Conservation (phyloP, 495 filamentous ascomycete genomes). For the Penicillium egyptiacum region DNA sequence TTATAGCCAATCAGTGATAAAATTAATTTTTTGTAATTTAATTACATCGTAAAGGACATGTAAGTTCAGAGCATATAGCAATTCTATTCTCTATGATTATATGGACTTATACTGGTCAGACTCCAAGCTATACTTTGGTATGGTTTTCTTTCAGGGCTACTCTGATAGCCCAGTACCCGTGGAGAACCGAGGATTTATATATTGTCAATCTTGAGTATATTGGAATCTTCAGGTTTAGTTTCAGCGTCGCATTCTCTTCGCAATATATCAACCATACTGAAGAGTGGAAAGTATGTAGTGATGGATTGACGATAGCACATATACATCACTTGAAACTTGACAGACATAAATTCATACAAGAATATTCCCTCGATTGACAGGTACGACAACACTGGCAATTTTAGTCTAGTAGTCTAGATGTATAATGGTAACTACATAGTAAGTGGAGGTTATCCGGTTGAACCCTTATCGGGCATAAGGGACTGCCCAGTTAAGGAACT, state of each 20-base stretch:
- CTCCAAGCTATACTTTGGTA: too few relatives aligned
- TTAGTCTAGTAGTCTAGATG: neutral
- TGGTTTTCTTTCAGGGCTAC: too few relatives aligned
- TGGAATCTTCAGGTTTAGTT: too few relatives aligned
- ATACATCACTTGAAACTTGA: neutral
- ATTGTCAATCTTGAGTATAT: too few relatives aligned
- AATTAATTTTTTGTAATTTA: too few relatives aligned
- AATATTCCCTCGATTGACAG: neutral
- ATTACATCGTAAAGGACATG: neutral
- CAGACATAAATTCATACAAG: neutral
- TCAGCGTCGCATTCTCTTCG: too few relatives aligned
- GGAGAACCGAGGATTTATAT: too few relatives aligned
- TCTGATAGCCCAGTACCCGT: too few relatives aligned
- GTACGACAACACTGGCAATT: neutral
- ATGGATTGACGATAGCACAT: too few relatives aligned
- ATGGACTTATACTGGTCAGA: too few relatives aligned
- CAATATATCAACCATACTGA: too few relatives aligned
- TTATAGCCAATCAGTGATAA: neutral
- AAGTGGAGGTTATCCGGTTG: slow-evolving; percentile 4
- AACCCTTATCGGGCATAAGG: neutral
- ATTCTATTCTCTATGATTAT: neutral
- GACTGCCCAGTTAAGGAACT: neutral
- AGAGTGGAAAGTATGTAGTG: too few relatives aligned
- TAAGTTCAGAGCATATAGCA: neutral
- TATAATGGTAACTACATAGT: neutral